A percentile compares a stretch with the other conserved stretches of the same genome.
These are phyloP conservation scores for Erodium texanum DNA, from an alignment of 441 rosid species.

Conservation along the genomic window DNA sequence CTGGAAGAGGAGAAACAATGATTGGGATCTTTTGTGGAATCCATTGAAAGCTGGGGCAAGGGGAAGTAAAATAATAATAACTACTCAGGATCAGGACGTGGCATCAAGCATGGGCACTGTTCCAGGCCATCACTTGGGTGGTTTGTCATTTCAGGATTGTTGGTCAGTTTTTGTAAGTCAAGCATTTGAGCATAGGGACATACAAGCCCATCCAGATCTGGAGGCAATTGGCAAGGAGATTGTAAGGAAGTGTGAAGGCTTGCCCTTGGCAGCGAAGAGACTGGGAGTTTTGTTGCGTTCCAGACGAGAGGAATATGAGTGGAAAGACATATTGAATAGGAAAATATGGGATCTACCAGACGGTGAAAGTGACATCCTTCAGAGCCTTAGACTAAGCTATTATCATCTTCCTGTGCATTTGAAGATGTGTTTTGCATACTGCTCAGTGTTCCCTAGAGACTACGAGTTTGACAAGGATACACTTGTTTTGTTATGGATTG, in stretches of 20 bases:
- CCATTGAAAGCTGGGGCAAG: constrained; percentile 21
- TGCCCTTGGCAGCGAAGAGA: constrained; percentile 26
- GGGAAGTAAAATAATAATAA: constrained; percentile 36
- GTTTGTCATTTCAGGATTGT: constrained; percentile 19
- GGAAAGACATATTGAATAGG: constrained; percentile 28
- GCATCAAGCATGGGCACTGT: constrained; percentile 21
- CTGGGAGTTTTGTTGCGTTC: constrained; percentile 24
- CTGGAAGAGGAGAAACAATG: constrained; percentile 19
- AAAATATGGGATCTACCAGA: constrained; percentile 25
- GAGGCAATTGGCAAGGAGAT: constrained; percentile 17
- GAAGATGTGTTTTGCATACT: constrained; percentile 31
- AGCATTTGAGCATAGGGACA: constrained; percentile 19
- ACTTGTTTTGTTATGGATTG: constrained; percentile 24
- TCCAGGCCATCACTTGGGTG: constrained; percentile 18
- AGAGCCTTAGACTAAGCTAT: constrained; percentile 26
- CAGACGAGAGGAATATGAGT: constrained; percentile 23
- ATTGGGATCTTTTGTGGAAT: constrained; percentile 21
- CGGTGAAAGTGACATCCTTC: constrained; percentile 20
- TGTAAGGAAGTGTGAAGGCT: constrained; percentile 26
- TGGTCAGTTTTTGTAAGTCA: constrained; percentile 17
- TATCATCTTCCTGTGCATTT: constrained; percentile 27
- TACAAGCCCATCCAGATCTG: constrained; percentile 13
- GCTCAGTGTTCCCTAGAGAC: constrained; percentile 25
- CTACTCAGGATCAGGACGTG: constrained; percentile 20
- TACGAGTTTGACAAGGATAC: constrained; percentile 18